Evolutionary conservation across 2,329 filamentous ascomycete genomes (phyloP), one percentile per base, ranked within the genome.

Genomic region (Phialemoniopsis sp.): DNA sequence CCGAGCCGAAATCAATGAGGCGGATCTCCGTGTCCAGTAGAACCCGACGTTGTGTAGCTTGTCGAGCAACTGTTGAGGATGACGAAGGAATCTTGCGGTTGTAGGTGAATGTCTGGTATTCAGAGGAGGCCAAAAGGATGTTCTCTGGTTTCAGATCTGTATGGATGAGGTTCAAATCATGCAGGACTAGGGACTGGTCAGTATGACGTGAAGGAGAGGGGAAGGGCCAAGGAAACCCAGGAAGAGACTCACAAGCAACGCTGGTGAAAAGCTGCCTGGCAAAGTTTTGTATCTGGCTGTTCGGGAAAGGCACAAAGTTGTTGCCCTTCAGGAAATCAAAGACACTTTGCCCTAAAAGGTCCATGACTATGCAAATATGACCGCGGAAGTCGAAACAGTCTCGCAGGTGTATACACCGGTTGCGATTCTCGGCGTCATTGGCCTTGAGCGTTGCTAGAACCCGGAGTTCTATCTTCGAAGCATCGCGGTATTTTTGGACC

Each of bases 311-410:
- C 14, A 95, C 89, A 57, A 98, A 98, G 48, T 80, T 78, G 57
- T 97, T 97, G 55, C 85, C 83, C 68, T 98, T 98, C 35, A 98
- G 74, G 53, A 98, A 98, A 65, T 98, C 93, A 59, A 98, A 98
- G 38, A 98, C 91, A 54, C 91, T 97, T 57, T 96, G 91, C 35
- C 91, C 91, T 26, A 97, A 78, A 4, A 84, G 64, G 48, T 84
- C 79, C 78, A 82, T 84, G 39, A 84, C 80, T 43, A 84, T 84
- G 72, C 93, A 98, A 51, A 98, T 97, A 58, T 98, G 93, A 41
- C 94, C 93, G 35, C 90, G 80, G 67, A 88, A 98, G 64, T 98
- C 93, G 66, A 98, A 98, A 62, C 89, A 96, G 55, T 98, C 93
- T 31, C 90, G 81, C 31, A 98, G 72, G 60, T 98, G 93, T 49